phyloP scores from a whole-genome alignment of 148 eudicot species.

The Rhododendron vialii region DNA sequence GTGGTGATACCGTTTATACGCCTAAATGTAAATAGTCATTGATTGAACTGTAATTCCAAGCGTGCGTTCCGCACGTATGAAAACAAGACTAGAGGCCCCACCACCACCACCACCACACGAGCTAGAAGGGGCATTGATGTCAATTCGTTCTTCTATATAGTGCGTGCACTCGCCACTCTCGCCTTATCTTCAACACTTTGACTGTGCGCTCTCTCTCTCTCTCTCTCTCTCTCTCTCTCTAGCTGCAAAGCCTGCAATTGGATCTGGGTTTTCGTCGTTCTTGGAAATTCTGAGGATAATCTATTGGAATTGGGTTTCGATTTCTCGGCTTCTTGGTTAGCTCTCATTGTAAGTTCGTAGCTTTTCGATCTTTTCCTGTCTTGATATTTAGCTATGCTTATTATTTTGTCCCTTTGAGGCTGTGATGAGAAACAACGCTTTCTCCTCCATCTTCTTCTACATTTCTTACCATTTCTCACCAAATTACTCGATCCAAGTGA shows the following conservation, averaged over 20 bases:
- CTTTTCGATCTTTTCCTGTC: not conserved
- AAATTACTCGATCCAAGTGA: not conserved
- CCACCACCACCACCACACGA: constrained; percentile 12
- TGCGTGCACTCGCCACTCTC: constrained; percentile 8
- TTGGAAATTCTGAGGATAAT: not conserved
- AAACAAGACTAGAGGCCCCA: not conserved
- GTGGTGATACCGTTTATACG: too few species aligned
- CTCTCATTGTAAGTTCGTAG: constrained; percentile 9
- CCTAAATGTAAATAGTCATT: not conserved
- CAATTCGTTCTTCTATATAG: constrained; percentile 35
- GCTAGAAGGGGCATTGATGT: constrained; percentile 26
- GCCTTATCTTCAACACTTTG: not conserved
- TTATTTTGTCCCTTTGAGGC: not conserved
- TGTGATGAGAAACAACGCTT: not conserved
- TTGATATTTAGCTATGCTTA: not conserved
- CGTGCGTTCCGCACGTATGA: constrained; percentile 34
- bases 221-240: not conserved
- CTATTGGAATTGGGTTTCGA: not conserved
- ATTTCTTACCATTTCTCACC: not conserved
- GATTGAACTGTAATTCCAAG: constrained; percentile 38
- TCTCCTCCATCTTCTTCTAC: not conserved
- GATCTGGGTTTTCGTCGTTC: constrained; percentile 8
- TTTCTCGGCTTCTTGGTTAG: not conserved
- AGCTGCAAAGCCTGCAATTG: not conserved
- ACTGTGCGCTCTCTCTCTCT: not conserved